Conservation (phyloP, 176 grass and related monocot species). For the Avena insularis region DNA sequence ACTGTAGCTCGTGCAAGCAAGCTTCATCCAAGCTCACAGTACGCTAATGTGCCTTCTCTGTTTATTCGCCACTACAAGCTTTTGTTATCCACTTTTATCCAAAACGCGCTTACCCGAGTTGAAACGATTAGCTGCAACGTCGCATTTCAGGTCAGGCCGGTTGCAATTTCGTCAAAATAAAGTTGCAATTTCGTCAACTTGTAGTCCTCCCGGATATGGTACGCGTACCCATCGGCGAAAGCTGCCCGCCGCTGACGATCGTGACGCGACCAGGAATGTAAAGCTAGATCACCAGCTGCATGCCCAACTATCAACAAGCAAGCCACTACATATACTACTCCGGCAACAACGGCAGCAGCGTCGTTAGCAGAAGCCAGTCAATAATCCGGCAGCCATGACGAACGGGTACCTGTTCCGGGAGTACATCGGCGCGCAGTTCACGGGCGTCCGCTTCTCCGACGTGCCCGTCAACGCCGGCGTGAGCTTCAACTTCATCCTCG, state of each 20-base stretch:
- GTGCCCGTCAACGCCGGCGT: neutral
- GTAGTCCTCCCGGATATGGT: neutral
- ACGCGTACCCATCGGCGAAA: neutral
- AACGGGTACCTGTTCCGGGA: neutral
- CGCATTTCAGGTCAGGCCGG: neutral
- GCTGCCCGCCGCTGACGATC: neutral
- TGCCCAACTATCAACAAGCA: neutral
- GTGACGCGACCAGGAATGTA: neutral
- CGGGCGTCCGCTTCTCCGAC: neutral
- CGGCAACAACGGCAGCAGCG: too few relatives aligned
- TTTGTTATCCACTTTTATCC: too few relatives aligned
- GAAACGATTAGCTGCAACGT: neutral
- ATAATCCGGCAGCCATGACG: neutral
- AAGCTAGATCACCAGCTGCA: neutral
- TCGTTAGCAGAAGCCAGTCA: too few relatives aligned
- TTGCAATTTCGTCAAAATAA: neutral
- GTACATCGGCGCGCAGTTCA: conserved; percentile 7
- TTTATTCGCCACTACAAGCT: too few relatives aligned
- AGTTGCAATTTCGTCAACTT: neutral
- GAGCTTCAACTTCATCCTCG: conserved; percentile 3
- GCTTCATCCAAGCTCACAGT: too few relatives aligned
- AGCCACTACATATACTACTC: neutral
- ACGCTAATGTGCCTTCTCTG: too few relatives aligned
- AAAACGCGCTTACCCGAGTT: too few relatives aligned
- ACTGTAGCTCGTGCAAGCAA: too few relatives aligned